A percentile compares a stretch with the other conserved stretches of the same genome.
phyloP scores from a whole-genome alignment of 169 alveolate genomes.

The Pseudocohnilembus persalinus region DNA sequence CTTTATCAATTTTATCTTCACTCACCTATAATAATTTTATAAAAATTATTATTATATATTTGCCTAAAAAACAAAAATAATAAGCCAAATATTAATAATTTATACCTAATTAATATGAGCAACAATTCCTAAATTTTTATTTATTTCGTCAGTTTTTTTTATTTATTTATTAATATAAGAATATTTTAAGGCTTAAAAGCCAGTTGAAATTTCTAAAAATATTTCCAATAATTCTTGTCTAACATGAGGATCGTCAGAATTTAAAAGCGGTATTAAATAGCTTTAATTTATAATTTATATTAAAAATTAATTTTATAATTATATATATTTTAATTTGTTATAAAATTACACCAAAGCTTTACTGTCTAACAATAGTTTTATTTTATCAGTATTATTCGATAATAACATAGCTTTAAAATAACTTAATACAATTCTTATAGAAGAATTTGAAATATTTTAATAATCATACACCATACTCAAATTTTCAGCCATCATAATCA shows the following conservation, averaged over 20 bases:
- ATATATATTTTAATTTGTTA: neutral
- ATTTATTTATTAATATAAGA: conserved; percentile 3
- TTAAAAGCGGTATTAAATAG: conserved; percentile 4
- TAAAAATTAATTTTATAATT: too few relatives aligned
- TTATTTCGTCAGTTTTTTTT: conserved; percentile 15
- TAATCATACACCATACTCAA: neutral
- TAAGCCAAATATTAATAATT: too few relatives aligned
- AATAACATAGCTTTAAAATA: conserved; percentile 9
- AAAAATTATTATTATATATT: too few relatives aligned
- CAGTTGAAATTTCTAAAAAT: neutral
- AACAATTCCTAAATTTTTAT: conserved; percentile 19
- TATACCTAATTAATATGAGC: conserved; percentile 16
- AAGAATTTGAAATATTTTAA: neutral
- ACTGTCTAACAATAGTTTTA: conserved; percentile 14
- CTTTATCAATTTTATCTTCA: conserved; percentile 20
- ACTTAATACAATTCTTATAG: conserved; percentile 4
- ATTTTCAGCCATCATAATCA: conserved; percentile 24
- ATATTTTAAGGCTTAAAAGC: neutral
- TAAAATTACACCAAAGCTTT: conserved; percentile 1
- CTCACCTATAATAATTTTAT: neutral
- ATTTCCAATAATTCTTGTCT: conserved; percentile 8
- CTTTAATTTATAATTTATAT: too few relatives aligned
- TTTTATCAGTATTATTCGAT: conserved; percentile 11
- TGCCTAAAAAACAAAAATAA: too few relatives aligned
- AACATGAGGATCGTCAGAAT: conserved; percentile 16